Evolutionary conservation across 176 grass and related monocot genomes (phyloP).

Genomic region (Musa troglodytarum): DNA sequence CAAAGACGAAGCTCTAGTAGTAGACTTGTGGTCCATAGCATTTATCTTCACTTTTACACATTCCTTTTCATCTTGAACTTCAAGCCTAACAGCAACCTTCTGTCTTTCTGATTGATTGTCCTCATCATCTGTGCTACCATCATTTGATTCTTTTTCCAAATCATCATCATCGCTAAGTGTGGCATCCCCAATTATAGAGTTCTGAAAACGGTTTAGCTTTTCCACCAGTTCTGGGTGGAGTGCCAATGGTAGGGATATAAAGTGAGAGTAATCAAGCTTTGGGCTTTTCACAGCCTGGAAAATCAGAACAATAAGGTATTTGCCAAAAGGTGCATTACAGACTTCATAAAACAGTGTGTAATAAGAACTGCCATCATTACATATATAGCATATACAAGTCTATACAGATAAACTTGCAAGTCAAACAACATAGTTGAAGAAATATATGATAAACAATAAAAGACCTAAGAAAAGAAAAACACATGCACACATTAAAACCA

Average conservation of each 20-base stretch:
- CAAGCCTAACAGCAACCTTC: conserved; percentile 27
- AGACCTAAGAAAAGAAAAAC: too few species aligned
- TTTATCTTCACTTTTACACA: conserved; percentile 30
- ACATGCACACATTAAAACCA: too few species aligned
- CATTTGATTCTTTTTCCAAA: conserved; percentile 30
- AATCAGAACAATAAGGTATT: conserved; percentile 8
- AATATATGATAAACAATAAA: too few species aligned
- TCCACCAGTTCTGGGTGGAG: conserved; percentile 58
- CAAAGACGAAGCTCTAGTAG: conserved; percentile 27
- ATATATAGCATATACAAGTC: neutral
- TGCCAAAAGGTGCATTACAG: neutral
- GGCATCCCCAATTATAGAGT: conserved; percentile 43
- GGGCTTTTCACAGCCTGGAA: conserved; percentile 65
- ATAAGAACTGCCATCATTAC: neutral
- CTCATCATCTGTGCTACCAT: conserved; percentile 36
- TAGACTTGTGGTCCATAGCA: conserved; percentile 12
- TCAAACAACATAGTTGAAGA: too few species aligned
- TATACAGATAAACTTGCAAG: too few species aligned
- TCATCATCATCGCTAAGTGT: conserved; percentile 30
- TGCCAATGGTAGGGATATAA: conserved; percentile 88
- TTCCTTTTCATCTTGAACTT: conserved; percentile 38
- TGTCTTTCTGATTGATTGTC: conserved; percentile 25
- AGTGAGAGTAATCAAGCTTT: conserved; percentile 78
- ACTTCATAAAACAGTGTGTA: neutral
- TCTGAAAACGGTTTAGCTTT: conserved; percentile 67